Evolutionary conservation across 345 rosid species (phyloP).

Genomic region (Lepidium africanum): DNA sequence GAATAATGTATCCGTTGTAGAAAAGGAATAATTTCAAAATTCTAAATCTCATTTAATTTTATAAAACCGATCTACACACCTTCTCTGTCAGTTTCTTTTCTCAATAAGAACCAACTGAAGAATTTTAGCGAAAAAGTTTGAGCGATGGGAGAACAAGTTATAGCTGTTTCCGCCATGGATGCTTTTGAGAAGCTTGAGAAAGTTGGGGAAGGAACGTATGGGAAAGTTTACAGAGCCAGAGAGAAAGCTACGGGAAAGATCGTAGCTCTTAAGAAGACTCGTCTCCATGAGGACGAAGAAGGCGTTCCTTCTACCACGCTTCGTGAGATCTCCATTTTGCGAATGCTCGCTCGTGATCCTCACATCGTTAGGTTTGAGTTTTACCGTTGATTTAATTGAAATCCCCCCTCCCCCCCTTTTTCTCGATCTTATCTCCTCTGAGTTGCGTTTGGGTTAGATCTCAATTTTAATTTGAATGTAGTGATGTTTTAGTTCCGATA

Average conservation of each 20-base stretch:
- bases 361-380: conserved; percentile 59
- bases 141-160: conserved; percentile 41
- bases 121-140: conserved; percentile 6
- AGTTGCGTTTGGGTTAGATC: conserved; percentile 4
- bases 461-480: neutral
- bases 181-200: conserved; percentile 96
- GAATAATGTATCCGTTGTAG: conserved; percentile 14
- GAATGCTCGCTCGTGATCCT: conserved; percentile 95
- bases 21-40: neutral
- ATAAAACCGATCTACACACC: neutral
- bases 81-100: neutral
- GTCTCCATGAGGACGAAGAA: conserved; percentile 95
- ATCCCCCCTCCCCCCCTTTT: neutral
- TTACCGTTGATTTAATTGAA: neutral
- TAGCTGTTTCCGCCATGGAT: conserved; percentile 64
- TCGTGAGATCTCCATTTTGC: conserved; percentile 94
- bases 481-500: neutral
- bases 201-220: conserved; percentile 98
- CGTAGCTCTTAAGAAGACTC: conserved; percentile 97
- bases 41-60: neutral
- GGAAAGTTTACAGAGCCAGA: conserved; percentile 90
- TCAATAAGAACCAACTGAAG: neutral
- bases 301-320: conserved; percentile 99
- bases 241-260: conserved; percentile 88
- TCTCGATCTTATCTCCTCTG: neutral